Evolutionary conservation across 2,329 filamentous ascomycete genomes (phyloP).

Genomic region (Calonectria pauciramosa): DNA sequence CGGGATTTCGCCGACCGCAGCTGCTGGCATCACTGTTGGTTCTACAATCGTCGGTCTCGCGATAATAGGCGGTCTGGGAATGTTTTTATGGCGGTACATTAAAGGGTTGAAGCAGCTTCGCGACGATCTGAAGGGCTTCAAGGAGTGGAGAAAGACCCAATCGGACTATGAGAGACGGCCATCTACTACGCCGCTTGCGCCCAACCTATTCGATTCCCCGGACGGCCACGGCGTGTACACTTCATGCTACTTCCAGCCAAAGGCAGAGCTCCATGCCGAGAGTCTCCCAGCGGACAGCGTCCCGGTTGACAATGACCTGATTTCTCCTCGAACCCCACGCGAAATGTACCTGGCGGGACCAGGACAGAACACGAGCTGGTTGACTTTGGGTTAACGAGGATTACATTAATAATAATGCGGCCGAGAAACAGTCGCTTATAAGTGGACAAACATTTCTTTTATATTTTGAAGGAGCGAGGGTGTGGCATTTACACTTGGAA

Average conservation of each 20-base stretch:
- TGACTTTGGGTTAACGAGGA: not conserved
- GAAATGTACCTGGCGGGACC: not conserved
- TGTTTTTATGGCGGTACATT: not conserved
- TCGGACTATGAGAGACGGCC: not conserved
- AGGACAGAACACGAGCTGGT: not conserved
- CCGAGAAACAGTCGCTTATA: not conserved
- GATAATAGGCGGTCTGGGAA: not conserved
- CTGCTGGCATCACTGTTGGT: not conserved
- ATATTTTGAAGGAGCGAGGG: not conserved
- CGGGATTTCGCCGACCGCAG: not conserved
- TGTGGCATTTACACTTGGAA: not conserved
- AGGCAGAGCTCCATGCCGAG: not conserved
- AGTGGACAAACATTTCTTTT: not conserved
- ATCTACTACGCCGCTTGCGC: not conserved
- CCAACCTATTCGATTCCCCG: not conserved
- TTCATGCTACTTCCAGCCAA: not conserved
- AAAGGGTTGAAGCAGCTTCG: not conserved
- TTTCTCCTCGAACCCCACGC: not conserved
- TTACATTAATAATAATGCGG: not conserved
- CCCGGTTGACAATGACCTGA: not conserved
- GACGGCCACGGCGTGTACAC: not conserved
- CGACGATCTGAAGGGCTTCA: not conserved
- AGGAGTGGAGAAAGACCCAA: not conserved
- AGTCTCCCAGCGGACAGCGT: not conserved
- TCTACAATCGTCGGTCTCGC: not conserved